Conservation (phyloP, 2,329 filamentous ascomycete genomes). For the Westerdykella sp. region DNA sequence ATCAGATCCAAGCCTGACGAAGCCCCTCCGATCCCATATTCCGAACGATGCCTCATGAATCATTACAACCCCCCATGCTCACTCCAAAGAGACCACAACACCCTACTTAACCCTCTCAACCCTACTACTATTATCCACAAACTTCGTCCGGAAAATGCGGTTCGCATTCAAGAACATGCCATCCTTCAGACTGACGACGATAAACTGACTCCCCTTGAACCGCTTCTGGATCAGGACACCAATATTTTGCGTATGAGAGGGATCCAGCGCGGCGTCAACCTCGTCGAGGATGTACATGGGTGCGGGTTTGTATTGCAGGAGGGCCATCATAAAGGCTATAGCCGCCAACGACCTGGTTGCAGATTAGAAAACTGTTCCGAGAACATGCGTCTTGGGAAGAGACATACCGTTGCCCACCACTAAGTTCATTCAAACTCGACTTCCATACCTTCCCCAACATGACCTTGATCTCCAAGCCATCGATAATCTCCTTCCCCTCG, state of each 20-base stretch:
- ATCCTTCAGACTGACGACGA: constrained; percentile 95
- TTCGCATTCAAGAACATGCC: constrained; percentile 99
- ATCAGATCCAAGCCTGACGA: too few species aligned
- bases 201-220: constrained; percentile 97
- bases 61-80: too few species aligned
- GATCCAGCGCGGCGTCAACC: constrained; percentile 90
- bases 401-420: constrained; percentile 82
- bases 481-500: constrained; percentile 89
- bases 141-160: constrained; percentile 90
- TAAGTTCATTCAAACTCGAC: constrained; percentile 87
- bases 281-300: constrained; percentile 99
- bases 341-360: constrained; percentile 76
- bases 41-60: too few species aligned
- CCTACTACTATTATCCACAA: constrained; percentile 92
- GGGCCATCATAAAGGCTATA: constrained; percentile 91
- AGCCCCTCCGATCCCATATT: too few species aligned
- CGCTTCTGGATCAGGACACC: constrained; percentile 97
- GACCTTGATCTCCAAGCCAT: constrained; percentile 95
- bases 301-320: constrained; percentile 96
- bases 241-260: constrained; percentile 97
- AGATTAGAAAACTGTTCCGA: constrained; percentile 13
- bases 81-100: too few species aligned
- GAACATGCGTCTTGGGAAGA: constrained; percentile 5
- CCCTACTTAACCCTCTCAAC: constrained; percentile 41
- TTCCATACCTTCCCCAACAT: constrained; percentile 98